Percentiles rank a stretch among this genome's conserved stretches.
phyloP scores from a whole-genome alignment of 768 basidiomycete species.

The Amanita pseudoporphyria region DNA sequence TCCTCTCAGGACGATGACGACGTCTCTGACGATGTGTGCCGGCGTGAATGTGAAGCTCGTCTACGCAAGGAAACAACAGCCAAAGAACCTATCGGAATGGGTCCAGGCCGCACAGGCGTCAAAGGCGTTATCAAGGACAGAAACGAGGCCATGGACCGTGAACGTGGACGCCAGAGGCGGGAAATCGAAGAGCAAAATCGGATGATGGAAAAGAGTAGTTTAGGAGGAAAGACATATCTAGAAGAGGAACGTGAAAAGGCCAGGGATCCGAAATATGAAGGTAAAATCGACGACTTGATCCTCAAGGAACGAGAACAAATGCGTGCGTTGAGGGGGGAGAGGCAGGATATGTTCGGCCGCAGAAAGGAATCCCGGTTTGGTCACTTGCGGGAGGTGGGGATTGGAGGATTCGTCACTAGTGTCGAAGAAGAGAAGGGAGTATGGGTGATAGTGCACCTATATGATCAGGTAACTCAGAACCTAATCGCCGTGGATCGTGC shows the following conservation, averaged over 20 bases:
- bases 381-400: constrained; percentile 72
- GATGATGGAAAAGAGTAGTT: constrained; percentile 53
- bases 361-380: constrained; percentile 54
- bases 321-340: constrained; percentile 14
- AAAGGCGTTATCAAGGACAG: constrained; percentile 83
- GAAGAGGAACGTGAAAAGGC: constrained; percentile 63
- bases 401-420: constrained; percentile 61
- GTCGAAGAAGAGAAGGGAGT: constrained; percentile 64
- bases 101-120: constrained; percentile 78
- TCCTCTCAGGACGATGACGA: neutral
- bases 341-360: constrained; percentile 37
- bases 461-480: constrained; percentile 54
- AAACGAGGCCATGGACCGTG: constrained; percentile 52
- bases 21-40: constrained; percentile 16
- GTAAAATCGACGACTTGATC: constrained; percentile 37
- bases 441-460: constrained; percentile 84
- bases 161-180: constrained; percentile 39
- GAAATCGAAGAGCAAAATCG: constrained; percentile 44
- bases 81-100: constrained; percentile 69
- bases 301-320: constrained; percentile 30
- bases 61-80: constrained; percentile 18
- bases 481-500: neutral
- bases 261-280: constrained; percentile 20
- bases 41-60: constrained; percentile 24
- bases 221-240: constrained; percentile 65